Percentiles rank a stretch among this genome's conserved stretches.
Conservation (phyloP, 306 rosid genomes). For the Fagus sylvatica region DNA sequence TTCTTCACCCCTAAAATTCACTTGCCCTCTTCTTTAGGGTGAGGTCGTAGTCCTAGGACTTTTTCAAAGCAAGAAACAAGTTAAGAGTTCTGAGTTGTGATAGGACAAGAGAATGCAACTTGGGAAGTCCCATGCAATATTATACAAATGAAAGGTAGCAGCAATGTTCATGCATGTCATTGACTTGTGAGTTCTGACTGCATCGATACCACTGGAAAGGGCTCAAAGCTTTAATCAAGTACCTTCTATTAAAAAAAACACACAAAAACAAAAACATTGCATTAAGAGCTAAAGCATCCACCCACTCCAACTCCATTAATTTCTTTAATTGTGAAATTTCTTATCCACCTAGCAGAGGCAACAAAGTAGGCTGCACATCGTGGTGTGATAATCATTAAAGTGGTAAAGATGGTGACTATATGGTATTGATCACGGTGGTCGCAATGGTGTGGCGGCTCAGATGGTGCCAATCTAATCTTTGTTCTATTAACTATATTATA, state of each 20-base stretch:
- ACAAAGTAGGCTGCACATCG: background rate
- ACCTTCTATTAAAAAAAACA: background rate
- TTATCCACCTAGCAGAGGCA: background rate
- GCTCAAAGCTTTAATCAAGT: background rate
- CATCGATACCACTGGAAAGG: background rate
- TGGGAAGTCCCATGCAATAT: too few species aligned
- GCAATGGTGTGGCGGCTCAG: background rate
- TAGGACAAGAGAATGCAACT: too few species aligned
- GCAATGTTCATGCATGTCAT: background rate
- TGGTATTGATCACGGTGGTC: background rate
- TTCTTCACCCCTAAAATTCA: too few species aligned
- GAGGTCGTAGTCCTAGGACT: too few species aligned
- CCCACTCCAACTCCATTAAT: background rate
- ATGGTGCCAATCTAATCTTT: background rate
- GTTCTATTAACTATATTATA: background rate
- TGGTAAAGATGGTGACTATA: background rate
- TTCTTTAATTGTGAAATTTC: background rate
- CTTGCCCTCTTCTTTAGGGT: too few species aligned
- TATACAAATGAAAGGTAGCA: too few species aligned
- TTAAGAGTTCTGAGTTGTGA: too few species aligned
- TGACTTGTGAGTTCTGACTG: background rate
- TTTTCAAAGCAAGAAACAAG: too few species aligned
- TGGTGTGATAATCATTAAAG: background rate
- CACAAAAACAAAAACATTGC: background rate
- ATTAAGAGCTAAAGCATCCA: background rate